Conservation (phyloP, 2,329 filamentous ascomycete species). For the Alternaria postmessia region DNA sequence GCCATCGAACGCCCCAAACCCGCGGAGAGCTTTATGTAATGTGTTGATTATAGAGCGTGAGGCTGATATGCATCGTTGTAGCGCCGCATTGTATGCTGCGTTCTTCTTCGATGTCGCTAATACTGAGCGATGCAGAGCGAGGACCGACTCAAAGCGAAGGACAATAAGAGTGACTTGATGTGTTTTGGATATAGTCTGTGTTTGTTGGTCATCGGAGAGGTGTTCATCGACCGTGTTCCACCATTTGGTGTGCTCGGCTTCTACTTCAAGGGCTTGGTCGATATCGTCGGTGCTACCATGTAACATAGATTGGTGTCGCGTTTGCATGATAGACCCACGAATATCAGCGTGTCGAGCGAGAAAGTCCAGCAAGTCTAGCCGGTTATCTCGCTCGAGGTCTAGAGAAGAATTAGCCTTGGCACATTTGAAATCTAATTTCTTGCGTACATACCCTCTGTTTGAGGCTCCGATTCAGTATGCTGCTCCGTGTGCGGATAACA, state of each 20-base stretch:
- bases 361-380: constrained; percentile 33
- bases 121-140: constrained; percentile 12
- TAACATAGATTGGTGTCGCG: constrained; percentile 21
- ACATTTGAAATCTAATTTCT: too few relatives aligned
- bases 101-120: too few relatives aligned
- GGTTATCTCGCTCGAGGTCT: constrained; percentile 24
- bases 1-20: too few relatives aligned
- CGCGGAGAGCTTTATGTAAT: too few relatives aligned
- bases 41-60: too few relatives aligned
- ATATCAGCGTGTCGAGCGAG: constrained; percentile 33
- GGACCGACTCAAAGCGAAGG: constrained; percentile 33
- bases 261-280: constrained; percentile 23
- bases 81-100: too few relatives aligned
- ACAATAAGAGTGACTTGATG: constrained; percentile 36
- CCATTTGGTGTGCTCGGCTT: constrained; percentile 37
- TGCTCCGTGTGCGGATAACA: too few relatives aligned
- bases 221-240: constrained; percentile 39
- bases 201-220: constrained; percentile 25
- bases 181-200: constrained; percentile 25
- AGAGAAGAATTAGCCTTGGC: background rate
- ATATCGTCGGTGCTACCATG: constrained; percentile 14
- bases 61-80: too few relatives aligned
- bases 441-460: too few relatives aligned
- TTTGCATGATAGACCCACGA: constrained; percentile 35
- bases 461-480: too few relatives aligned